phyloP scores from a whole-genome alignment of 352 stramenopile genomes.

The Globisporangium paroecandrum region DNA sequence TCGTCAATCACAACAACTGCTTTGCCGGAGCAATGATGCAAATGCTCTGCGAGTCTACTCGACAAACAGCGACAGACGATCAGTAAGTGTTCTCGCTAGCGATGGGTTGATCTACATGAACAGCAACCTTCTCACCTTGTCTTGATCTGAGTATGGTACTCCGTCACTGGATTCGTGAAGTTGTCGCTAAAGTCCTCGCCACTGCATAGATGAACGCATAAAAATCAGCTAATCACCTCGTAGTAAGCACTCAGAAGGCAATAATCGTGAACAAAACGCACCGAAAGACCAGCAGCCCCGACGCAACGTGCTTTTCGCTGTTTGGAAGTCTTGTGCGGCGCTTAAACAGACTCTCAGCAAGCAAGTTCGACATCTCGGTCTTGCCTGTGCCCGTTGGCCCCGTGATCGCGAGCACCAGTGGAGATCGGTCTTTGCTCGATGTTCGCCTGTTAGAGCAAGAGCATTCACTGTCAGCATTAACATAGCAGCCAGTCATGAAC shows the following conservation, averaged over 20 bases:
- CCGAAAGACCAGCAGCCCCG: slow-evolving; percentile 79
- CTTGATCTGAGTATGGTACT: slow-evolving; percentile 87
- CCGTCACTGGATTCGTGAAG: slow-evolving; percentile 73
- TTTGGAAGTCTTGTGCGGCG: slow-evolving; percentile 66
- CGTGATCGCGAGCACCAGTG: slow-evolving; percentile 87
- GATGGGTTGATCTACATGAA: background rate
- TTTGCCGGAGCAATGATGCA: slow-evolving; percentile 81
- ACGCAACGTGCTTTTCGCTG: slow-evolving; percentile 62
- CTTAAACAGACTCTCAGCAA: slow-evolving; percentile 84
- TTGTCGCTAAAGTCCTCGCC: slow-evolving; percentile 87
- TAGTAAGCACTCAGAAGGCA: background rate
- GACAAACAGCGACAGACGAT: background rate
- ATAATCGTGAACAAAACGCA: slow-evolving; percentile 13
- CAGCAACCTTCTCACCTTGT: slow-evolving; percentile 34
- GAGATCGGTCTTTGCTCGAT: slow-evolving; percentile 57
- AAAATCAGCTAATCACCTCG: background rate
- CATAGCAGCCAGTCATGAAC: background rate
- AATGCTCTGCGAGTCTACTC: slow-evolving; percentile 67
- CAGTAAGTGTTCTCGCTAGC: background rate
- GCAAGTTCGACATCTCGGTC: slow-evolving; percentile 85
- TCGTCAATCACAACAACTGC: slow-evolving; percentile 90
- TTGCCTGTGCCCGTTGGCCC: slow-evolving; percentile 88
- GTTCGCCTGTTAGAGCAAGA: slow-evolving; percentile 27
- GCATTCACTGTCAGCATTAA: background rate
- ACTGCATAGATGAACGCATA: slow-evolving; percentile 22